A percentile compares a stretch with the other conserved stretches of the same genome.
These are phyloP conservation scores for Orbilia blumenaviensis DNA, from an alignment of 2,329 filamentous ascomycete genomes.

Conservation along the genomic window DNA sequence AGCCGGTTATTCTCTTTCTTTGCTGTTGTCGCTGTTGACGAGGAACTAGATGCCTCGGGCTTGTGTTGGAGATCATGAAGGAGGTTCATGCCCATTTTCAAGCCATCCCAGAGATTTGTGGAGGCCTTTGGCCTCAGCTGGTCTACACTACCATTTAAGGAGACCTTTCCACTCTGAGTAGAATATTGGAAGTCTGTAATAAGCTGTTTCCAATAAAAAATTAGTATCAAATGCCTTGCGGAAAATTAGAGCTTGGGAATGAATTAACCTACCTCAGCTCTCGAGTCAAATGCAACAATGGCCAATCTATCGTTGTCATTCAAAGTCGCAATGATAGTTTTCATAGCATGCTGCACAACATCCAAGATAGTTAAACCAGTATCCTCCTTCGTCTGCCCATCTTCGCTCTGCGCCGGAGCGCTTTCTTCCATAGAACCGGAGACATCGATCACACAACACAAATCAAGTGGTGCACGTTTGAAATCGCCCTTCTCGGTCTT, in stretches of 20 bases:
- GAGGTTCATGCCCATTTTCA: slow-evolving; percentile 65
- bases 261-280: slow-evolving; percentile 59
- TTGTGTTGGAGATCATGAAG: slow-evolving; percentile 61
- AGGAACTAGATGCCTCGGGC: slow-evolving; percentile 49
- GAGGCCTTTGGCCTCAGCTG: slow-evolving; percentile 60
- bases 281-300: slow-evolving; percentile 67
- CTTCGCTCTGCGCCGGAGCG: slow-evolving; percentile 64
- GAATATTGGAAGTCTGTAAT: slow-evolving; percentile 66
- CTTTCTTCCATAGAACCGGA: slow-evolving; percentile 67
- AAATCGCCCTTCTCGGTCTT: slow-evolving; percentile 28
- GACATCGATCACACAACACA: slow-evolving; percentile 71
- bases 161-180: slow-evolving; percentile 64
- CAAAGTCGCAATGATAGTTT: slow-evolving; percentile 69
- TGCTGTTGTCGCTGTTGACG: slow-evolving; percentile 25
- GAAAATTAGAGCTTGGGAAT: background rate
- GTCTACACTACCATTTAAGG: slow-evolving; percentile 63
- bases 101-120: slow-evolving; percentile 71
- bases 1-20: slow-evolving; percentile 54
- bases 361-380: slow-evolving; percentile 69
- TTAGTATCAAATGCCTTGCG: background rate
- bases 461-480: slow-evolving; percentile 61
- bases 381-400: slow-evolving; percentile 61
- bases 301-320: slow-evolving; percentile 67
- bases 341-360: slow-evolving; percentile 69
- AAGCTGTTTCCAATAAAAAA: slow-evolving; percentile 14